Evolutionary conservation across 108 stramenopile genomes (phyloP).

Genomic region (Chaetoceros tenuissimus): DNA sequence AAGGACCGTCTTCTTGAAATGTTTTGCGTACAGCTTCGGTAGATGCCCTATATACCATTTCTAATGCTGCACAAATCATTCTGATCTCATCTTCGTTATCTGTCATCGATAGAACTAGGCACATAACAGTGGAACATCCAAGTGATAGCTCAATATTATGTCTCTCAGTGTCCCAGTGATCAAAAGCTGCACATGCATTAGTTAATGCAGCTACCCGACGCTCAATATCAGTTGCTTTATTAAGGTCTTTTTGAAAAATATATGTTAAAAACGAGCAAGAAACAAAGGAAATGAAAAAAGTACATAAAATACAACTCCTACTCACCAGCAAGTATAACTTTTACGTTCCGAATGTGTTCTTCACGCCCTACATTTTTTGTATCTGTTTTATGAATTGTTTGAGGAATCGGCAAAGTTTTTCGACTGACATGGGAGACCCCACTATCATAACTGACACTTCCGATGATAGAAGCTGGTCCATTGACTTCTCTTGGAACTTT

Average conservation of each 20-base stretch:
- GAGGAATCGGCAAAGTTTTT: not conserved
- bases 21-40: slow-evolving; percentile 36
- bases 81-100: slow-evolving; percentile 63
- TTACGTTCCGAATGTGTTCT: not conserved
- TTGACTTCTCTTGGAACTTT: not conserved
- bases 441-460: not conserved
- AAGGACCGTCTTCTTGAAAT: slow-evolving; percentile 49
- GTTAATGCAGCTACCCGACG: slow-evolving; percentile 46
- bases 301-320: not conserved
- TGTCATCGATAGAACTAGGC: slow-evolving; percentile 42
- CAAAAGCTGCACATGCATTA: slow-evolving; percentile 53
- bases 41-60: slow-evolving; percentile 73
- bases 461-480: not conserved
- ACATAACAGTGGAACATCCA: slow-evolving; percentile 56
- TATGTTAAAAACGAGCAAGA: not conserved
- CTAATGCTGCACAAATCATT: slow-evolving; percentile 58
- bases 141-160: slow-evolving; percentile 60
- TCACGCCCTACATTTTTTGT: not conserved
- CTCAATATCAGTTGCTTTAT: slow-evolving; percentile 19
- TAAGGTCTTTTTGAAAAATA: not conserved
- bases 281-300: not conserved
- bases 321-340: not conserved
- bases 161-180: slow-evolving; percentile 43
- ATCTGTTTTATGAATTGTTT: not conserved
- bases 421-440: not conserved